A percentile compares a stretch with the other conserved stretches of the same genome.
Conservation (phyloP, 2,329 filamentous ascomycete species). For the Pseudogymnoascus sp. region DNA sequence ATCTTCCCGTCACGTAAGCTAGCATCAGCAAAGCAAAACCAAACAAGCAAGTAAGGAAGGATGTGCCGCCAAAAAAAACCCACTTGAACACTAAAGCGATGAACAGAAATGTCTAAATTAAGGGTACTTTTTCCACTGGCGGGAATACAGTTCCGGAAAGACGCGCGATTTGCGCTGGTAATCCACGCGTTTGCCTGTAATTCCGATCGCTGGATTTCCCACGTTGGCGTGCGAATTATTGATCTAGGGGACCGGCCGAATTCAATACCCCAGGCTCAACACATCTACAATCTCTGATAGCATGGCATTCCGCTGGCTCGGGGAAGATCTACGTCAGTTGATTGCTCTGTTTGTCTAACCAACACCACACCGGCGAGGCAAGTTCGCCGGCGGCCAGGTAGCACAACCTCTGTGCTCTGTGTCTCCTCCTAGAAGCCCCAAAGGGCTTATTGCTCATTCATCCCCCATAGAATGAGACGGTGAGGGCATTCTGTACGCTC, state of each 20-base stretch:
- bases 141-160: background rate
- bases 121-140: background rate
- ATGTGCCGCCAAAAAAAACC: background rate
- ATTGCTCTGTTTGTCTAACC: background rate
- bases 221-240: background rate
- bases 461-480: background rate
- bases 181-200: background rate
- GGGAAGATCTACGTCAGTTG: background rate
- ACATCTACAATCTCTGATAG: background rate
- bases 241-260: constrained; percentile 13
- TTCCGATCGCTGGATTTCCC: constrained; percentile 13
- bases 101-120: background rate
- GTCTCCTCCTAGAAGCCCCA: background rate
- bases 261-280: background rate
- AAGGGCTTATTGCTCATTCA: background rate
- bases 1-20: background rate
- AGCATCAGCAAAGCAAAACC: background rate
- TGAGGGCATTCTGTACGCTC: background rate
- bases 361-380: background rate
- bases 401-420: background rate
- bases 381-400: background rate
- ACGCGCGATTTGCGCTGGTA: background rate
- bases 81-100: background rate
- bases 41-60: background rate
- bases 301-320: background rate